Conservation (phyloP, 1,284 basidiomycete genomes). For the Papiliotrema terrestris region DNA sequence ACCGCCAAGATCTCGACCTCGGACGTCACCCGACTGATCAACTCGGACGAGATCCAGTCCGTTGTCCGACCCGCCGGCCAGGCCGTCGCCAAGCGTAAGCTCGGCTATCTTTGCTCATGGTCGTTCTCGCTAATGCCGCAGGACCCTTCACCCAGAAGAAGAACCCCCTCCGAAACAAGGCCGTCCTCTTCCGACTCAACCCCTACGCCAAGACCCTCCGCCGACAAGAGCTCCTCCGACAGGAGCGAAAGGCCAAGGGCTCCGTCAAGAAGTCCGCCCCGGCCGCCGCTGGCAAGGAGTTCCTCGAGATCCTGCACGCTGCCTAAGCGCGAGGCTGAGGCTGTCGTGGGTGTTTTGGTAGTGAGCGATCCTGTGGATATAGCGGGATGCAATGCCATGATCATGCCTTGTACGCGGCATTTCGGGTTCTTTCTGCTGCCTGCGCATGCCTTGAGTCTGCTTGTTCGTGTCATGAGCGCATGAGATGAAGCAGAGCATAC, state of each 20-base stretch:
- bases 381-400: too few species aligned
- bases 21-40: constrained; percentile 96
- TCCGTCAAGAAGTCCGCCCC: constrained; percentile 48
- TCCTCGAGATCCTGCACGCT: constrained; percentile 81
- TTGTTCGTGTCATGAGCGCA: too few species aligned
- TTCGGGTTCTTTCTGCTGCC: background rate
- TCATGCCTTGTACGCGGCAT: background rate
- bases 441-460: background rate
- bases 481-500: too few species aligned
- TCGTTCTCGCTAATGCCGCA: too few species aligned
- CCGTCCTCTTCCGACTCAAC: constrained; percentile 96
- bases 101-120: too few species aligned
- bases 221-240: constrained; percentile 67
- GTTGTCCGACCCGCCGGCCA: constrained; percentile 74
- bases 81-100: constrained; percentile 52
- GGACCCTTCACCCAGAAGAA: constrained; percentile 98
- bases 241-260: constrained; percentile 47
- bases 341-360: constrained; percentile 2
- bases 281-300: constrained; percentile 70
- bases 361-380: background rate
- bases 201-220: constrained; percentile 95
- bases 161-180: constrained; percentile 97
- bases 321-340: constrained; percentile 56
- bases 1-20: constrained; percentile 95
- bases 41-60: constrained; percentile 94